Conservation (phyloP, 805 yeast species). For the Ogataea methanolica region DNA sequence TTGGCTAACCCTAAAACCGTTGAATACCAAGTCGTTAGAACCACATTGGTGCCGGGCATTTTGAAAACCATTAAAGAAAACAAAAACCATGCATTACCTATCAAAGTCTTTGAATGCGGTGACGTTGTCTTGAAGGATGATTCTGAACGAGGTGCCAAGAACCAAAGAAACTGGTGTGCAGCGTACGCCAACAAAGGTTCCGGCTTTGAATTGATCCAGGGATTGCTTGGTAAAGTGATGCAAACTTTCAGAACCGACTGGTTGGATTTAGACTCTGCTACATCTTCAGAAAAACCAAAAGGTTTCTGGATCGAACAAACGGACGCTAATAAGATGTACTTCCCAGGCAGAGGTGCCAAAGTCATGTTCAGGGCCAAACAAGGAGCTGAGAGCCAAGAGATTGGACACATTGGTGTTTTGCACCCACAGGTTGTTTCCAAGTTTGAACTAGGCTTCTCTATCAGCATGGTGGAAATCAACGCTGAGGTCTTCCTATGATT, state of each 20-base stretch:
- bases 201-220: slow-evolving; percentile 93
- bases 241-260: slow-evolving; percentile 89
- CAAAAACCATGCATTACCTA: slow-evolving; percentile 92
- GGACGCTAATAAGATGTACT: slow-evolving; percentile 62
- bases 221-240: slow-evolving; percentile 91
- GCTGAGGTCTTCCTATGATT: slow-evolving; percentile 74
- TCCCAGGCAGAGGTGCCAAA: slow-evolving; percentile 97
- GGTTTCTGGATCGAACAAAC: slow-evolving; percentile 87
- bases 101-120: slow-evolving; percentile 91
- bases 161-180: slow-evolving; percentile 94
- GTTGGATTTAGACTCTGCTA: slow-evolving; percentile 49
- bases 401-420: slow-evolving; percentile 89
- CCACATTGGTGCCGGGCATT: slow-evolving; percentile 89
- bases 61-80: slow-evolving; percentile 94
- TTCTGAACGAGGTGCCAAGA: slow-evolving; percentile 83
- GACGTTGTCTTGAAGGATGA: slow-evolving; percentile 86
- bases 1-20: slow-evolving; percentile 94
- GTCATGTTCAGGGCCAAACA: slow-evolving; percentile 66
- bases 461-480: slow-evolving; percentile 84
- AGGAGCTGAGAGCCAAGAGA: slow-evolving; percentile 49
- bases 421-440: slow-evolving; percentile 89
- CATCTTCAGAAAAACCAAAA: slow-evolving; percentile 47
- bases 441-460: slow-evolving; percentile 92
- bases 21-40: slow-evolving; percentile 97
- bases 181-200: slow-evolving; percentile 91